Base-by-base conservation (phyloP, 2,329 filamentous ascomycete species). In the Diaporthe humulicola region DNA sequence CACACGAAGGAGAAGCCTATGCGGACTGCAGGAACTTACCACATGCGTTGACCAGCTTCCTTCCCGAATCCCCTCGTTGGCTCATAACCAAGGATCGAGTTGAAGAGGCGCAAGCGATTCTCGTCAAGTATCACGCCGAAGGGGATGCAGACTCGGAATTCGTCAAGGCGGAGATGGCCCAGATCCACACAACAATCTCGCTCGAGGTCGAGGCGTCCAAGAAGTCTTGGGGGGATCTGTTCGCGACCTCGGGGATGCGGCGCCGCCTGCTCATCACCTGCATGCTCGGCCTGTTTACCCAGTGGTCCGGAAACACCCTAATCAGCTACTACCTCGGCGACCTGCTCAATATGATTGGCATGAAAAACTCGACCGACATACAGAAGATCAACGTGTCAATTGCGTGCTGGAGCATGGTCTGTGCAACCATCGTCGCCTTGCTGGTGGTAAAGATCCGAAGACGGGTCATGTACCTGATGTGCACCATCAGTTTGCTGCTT, bases 91-190 rank as follows among this genome's bases (percentile, higher is more conserved):
- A 77, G 7, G 82, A 83, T 60, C 79, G 80, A 7, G 69, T 67
- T 19, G 82, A 83, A 25, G 82, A 84, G 52, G 83, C 83, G 0
- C 78, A 79, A 2, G 78, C 76, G 0, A 72, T 83, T n/a, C 79
- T 84, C 15, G 74, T 80, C 70, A 84, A 83, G 74, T 88, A 88
- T 78, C 87, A 89, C 76, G 88, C 88, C 25, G 89, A 90, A 77
- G 89, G 88, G 3, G 84, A 90, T 67, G 79, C 79, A 9, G 80
- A 85, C 45, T 90, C 88, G 0, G 82, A 86, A 17, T 86, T 91
- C 17, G 89, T 92, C 36, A 85, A 87, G 70, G 89, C 89, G 12
- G 91, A 93, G 78, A 88, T 92, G 78, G 86, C 86, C 0, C 89
- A 93, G 80, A 93, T 93, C 77, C 84, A 88, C 67, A 85, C 87